Base-by-base conservation (phyloP, 192 early-diverging fungal genomes). In the Phlyctochytrium bullatum region DNA sequence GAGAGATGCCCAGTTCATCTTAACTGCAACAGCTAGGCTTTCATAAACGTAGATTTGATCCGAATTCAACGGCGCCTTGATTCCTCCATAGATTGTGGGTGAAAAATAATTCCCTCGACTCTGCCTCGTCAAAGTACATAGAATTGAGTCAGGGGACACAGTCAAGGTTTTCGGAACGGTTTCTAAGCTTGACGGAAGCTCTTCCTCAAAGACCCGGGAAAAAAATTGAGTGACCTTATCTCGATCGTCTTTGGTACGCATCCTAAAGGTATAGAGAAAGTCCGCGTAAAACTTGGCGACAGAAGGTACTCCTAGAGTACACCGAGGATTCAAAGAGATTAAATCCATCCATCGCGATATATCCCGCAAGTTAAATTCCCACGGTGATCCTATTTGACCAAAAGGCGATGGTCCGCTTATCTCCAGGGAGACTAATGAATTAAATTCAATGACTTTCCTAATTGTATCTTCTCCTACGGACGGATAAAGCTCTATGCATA, bases 311-410 rank as follows among this genome's bases (percentile, higher is more conserved):
- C 10, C 20, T 6, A 20, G 40, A 47, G 20, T 6, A 47, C 6
- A 20, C 40, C 40, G 6, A 20, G 40, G 40, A 47, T 47, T 47
- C 25, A 80, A 79, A n/a, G 77, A 72, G 72, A 90, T 83, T 24
- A 97, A 74, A 36, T 97, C 91, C 64, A 99, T 80, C 89, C 96
- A 96, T 31, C 97, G 88, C 73, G 92, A 86, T 29, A 96, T 90
- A 80, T 99, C 97, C n/a, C 97, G 91, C 67, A 99, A 73, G 67
- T 99, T 99, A 75, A 98, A 99, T 68, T 99, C 97, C 97, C 97
- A 99, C 1, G 97, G 97, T 17, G 84, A 78, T 12, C 97, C 97
- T 1, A 85, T 76, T 25, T 78, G 81, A 30, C 84, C 89, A 83
- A 95, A 96, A 52, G 69, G 66, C n/a, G n/a, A n/a, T n/a, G n/a